phyloP scores from a whole-genome alignment of 2,329 filamentous ascomycete species.

The Xylariales sp. region DNA sequence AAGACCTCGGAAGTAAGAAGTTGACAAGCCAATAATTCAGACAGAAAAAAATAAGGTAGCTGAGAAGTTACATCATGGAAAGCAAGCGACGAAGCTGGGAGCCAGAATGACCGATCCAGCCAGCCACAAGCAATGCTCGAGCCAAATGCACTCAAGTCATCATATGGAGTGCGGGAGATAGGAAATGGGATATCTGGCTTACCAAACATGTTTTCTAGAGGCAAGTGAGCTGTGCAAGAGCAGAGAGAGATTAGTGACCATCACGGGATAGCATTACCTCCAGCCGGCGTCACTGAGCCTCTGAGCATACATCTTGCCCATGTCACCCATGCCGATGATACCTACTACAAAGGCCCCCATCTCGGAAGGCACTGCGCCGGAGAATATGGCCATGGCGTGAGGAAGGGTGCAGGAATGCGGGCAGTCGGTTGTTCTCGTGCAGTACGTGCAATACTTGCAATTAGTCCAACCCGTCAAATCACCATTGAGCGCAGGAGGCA shows the following conservation, averaged over 20 bases:
- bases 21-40: constrained; percentile 55
- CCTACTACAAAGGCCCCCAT: constrained; percentile 76
- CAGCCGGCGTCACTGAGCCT: constrained; percentile 86
- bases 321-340: constrained; percentile 98
- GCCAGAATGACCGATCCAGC: constrained; percentile 72
- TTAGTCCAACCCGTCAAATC: too few species aligned
- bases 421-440: too few species aligned
- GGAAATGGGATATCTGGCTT: constrained; percentile 23
- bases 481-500: too few species aligned
- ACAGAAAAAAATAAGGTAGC: constrained; percentile 89
- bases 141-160: constrained; percentile 99
- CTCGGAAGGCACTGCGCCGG: constrained; percentile 29
- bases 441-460: too few species aligned
- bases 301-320: constrained; percentile 98
- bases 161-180: constrained; percentile 48
- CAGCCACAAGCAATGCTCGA: constrained; percentile 79
- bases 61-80: constrained; percentile 99
- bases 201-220: constrained; percentile 27
- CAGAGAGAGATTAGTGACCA: constrained; percentile 13
- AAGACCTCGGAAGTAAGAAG: constrained; percentile 4
- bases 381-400: constrained; percentile 13
- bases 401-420: too few species aligned
- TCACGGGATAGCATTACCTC: constrained; percentile 65
- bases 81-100: constrained; percentile 52
- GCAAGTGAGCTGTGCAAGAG: constrained; percentile 12